Evolutionary conservation across 345 rosid species (phyloP), one percentile per base, ranked within the genome.

Genomic region (Psidium friedrichsthalianum): DNA sequence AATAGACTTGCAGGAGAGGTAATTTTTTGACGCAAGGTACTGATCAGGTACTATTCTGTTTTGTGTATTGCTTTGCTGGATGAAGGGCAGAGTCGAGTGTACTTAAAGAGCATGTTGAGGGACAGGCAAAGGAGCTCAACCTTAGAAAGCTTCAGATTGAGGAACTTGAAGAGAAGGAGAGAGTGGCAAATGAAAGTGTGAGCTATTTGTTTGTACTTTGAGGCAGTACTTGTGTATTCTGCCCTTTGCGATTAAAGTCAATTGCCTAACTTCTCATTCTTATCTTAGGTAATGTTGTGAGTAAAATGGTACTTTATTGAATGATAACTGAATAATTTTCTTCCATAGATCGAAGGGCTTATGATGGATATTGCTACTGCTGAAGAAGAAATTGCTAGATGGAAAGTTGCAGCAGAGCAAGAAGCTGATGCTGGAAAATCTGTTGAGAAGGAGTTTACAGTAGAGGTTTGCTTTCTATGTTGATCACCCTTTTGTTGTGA

Each of bases 381-480:
- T 85, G 99, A 96, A 90, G 99, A 96, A 94, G 99, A 98, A 93
- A 98, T 98, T 87, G 85, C 92, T 36, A 93, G 99, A 91, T 98
- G 99, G 99, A 98, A 96, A 94, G 93, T 92, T 58, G 99, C 99
- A 87, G 99, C 99, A 74, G 99, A 96, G 92, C 94, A 98, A 85
- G 99, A 96, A 89, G 99, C 99, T 87, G 98, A 96, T 88, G 99
- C 99, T 20, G 99, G 98, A 74, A 90, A 94, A 93, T 98, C 96
- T 85, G 93, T 97, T 87, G 99, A 97, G 88, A 96, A 92, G 87
- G 98, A 96, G 82, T 92, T 92, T 87, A 85, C 91, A 16, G 88
- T 94, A 57, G 94, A 94, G 97, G 99, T 96, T 86, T 86, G 89
- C 85, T 81, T 82, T 22, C 83, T 36, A 7, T 11, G 14, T 74